Percentiles rank a stretch among this genome's conserved stretches.
Conservation (phyloP, 2,329 filamentous ascomycete species). For the Nemania diffusa region DNA sequence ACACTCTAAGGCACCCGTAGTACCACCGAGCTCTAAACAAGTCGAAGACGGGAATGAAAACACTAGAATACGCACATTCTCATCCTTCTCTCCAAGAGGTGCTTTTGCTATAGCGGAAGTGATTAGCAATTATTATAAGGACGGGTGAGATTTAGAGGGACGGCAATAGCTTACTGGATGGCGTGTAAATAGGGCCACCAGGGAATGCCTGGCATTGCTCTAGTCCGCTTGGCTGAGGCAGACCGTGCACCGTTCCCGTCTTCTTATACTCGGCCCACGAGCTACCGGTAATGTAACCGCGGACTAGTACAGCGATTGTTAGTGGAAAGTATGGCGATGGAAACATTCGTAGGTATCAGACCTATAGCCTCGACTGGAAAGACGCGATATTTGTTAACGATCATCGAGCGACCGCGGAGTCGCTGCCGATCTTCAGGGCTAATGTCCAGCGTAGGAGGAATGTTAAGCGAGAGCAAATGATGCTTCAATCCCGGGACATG, state of each 20-base stretch:
- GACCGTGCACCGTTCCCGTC: conserved; percentile 82
- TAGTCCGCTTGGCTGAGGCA: conserved; percentile 74
- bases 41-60: not conserved
- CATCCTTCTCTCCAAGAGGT: conserved; percentile 78
- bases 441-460: conserved; percentile 43
- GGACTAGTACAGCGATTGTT: conserved; percentile 54
- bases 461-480: conserved; percentile 59
- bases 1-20: not conserved
- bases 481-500: conserved; percentile 61
- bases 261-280: conserved; percentile 82
- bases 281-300: conserved; percentile 88
- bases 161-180: conserved; percentile 54
- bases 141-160: not conserved
- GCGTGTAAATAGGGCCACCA: conserved; percentile 74
- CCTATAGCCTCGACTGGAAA: conserved; percentile 83
- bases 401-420: conserved; percentile 77
- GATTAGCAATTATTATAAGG: conserved; percentile 9
- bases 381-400: conserved; percentile 76
- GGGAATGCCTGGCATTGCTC: conserved; percentile 76
- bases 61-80: conserved; percentile 64
- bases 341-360: conserved; percentile 7
- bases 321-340: not conserved
- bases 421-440: conserved; percentile 59
- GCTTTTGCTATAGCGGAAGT: conserved; percentile 74
- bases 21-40: not conserved